Evolutionary conservation across 352 stramenopile species (phyloP).

Genomic region (Phytophthora fragariae): DNA sequence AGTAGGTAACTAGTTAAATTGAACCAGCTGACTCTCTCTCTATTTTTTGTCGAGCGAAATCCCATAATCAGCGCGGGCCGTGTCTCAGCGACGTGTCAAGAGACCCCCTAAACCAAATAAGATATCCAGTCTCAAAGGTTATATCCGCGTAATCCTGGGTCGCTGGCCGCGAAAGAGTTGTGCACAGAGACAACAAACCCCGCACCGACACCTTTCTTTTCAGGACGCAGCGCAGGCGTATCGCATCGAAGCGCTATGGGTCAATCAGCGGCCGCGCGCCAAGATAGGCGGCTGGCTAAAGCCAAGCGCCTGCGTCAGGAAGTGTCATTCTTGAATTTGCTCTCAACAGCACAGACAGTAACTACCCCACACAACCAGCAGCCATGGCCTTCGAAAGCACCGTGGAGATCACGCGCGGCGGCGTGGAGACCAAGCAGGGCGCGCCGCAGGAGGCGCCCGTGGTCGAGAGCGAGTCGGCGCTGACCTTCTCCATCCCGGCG

Average conservation of each 20-base stretch:
- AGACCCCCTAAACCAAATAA: background rate
- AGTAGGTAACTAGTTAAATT: too few relatives aligned
- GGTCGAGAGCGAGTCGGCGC: slow-evolving; percentile 28
- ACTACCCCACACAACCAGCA: slow-evolving; percentile 2
- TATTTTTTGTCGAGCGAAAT: background rate
- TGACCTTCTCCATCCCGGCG: slow-evolving; percentile 56
- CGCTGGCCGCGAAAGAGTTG: slow-evolving; percentile 9
- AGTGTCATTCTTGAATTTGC: slow-evolving; percentile 52
- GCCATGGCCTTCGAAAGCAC: slow-evolving; percentile 61
- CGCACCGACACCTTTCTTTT: background rate
- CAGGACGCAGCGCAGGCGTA: background rate
- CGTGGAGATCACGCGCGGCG: slow-evolving; percentile 56
- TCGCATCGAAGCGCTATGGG: background rate
- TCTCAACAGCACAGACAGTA: slow-evolving; percentile 11
- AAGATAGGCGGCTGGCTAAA: background rate
- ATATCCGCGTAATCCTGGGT: slow-evolving; percentile 19
- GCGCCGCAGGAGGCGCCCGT: slow-evolving; percentile 50
- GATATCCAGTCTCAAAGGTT: background rate
- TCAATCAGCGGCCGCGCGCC: background rate
- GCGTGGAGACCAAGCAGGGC: slow-evolving; percentile 48
- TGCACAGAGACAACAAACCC: background rate
- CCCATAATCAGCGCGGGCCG: slow-evolving; percentile 2
- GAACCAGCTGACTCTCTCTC: too few relatives aligned
- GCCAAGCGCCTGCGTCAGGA: slow-evolving; percentile 4
- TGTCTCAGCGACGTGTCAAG: slow-evolving; percentile 29